Percentiles rank a stretch among this genome's conserved stretches.
Conservation (phyloP, 352 stramenopile species). For the Phytophthora aleatoria region DNA sequence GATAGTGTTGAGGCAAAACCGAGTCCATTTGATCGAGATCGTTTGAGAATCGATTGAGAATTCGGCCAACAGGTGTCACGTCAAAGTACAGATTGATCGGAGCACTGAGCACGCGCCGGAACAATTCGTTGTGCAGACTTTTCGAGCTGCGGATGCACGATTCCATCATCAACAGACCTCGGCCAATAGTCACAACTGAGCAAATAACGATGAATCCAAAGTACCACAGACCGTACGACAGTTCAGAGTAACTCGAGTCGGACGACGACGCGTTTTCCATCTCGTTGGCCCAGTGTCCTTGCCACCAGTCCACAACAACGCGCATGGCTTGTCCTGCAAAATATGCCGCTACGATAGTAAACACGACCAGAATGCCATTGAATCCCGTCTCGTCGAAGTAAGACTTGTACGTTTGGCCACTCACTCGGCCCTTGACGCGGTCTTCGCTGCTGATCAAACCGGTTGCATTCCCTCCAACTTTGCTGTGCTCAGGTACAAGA, state of each 20-base stretch:
- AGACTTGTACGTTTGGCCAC: slow-evolving; percentile 29
- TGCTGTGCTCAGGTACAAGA: slow-evolving; percentile 6
- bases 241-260: slow-evolving; percentile 43
- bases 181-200: slow-evolving; percentile 22
- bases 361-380: slow-evolving; percentile 32
- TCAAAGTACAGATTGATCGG: slow-evolving; percentile 59
- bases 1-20: slow-evolving; percentile 44
- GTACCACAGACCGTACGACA: slow-evolving; percentile 45
- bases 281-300: slow-evolving; percentile 39
- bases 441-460: slow-evolving; percentile 35
- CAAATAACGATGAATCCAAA: slow-evolving; percentile 38
- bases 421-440: slow-evolving; percentile 33
- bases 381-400: slow-evolving; percentile 46
- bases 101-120: slow-evolving; percentile 44
- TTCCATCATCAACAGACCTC: slow-evolving; percentile 34
- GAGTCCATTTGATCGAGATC: slow-evolving; percentile 58
- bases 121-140: slow-evolving; percentile 40
- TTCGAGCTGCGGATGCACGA: slow-evolving; percentile 36
- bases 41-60: slow-evolving; percentile 57
- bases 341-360: slow-evolving; percentile 24
- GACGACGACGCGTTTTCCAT: slow-evolving; percentile 23
- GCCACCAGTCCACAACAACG: slow-evolving; percentile 41
- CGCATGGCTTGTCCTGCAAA: slow-evolving; percentile 24
- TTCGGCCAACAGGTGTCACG: slow-evolving; percentile 51
- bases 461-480: not conserved